phyloP scores from a whole-genome alignment of 331 rosid genomes.

The Pyrus hybrid region DNA sequence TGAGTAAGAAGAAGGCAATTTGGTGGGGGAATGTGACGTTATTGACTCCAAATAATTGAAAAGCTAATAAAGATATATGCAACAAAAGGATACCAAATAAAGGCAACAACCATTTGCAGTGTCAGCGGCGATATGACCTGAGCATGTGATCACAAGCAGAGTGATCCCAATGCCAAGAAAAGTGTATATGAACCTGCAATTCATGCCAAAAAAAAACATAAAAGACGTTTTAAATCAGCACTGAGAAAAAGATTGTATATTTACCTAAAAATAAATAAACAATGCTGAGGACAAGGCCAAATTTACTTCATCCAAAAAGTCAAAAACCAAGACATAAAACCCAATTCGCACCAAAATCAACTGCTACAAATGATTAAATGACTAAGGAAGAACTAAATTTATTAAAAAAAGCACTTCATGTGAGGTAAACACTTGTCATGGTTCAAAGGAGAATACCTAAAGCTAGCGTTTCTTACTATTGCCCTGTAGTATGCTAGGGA shows the following conservation, averaged over 20 bases:
- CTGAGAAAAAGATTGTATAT: background rate
- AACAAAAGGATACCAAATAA: conserved; percentile 63
- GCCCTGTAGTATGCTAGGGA: too few relatives aligned
- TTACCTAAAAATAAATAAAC: background rate
- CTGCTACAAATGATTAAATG: background rate
- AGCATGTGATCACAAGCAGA: conserved; percentile 62
- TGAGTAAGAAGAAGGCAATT: background rate
- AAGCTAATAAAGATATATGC: background rate
- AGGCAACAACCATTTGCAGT: conserved; percentile 78
- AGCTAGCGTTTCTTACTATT: too few relatives aligned
- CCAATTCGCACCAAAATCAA: background rate
- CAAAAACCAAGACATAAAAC: background rate
- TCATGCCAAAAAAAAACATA: background rate
- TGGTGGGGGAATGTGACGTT: background rate
- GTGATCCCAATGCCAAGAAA: conserved; percentile 60
- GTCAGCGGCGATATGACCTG: conserved; percentile 78
- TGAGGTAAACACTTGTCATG: too few relatives aligned
- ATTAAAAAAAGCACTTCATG: background rate
- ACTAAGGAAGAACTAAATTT: background rate
- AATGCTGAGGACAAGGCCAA: background rate
- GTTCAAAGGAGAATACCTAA: too few relatives aligned
- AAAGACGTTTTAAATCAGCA: background rate
- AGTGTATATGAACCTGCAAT: conserved; percentile 68
- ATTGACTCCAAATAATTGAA: background rate
- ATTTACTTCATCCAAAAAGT: background rate